Evolutionary conservation across 2,329 filamentous ascomycete genomes (phyloP), one percentile per base, ranked within the genome.

Genomic region (Exophiala spinifera): DNA sequence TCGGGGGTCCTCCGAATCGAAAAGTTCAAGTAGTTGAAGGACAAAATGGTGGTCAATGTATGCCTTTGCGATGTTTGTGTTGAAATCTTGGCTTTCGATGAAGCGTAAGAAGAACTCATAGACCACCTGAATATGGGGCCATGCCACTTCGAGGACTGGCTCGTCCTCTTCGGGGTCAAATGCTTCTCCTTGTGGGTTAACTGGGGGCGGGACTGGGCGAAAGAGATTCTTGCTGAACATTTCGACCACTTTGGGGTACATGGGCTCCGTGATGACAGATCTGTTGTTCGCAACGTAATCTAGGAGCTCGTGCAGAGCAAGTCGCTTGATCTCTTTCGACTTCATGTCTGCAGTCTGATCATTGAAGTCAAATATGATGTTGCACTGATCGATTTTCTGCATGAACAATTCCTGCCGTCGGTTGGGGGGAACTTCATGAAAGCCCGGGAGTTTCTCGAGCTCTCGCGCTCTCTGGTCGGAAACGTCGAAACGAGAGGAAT

Each of bases 181-280:
- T 1, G 94, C 94, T 72, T 99, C 94, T 57, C 94, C 94, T 74
- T 97, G 94, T 2, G 94, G 94, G 66, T 96, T 97, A 77, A 97
- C 90, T 6, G 94, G 94, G 3, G 94, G 94, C 37, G 94, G 94
- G 58, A 99, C 96, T 1, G 94, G 94, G 59, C 94, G 86, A 77
- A 99, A 99, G 43, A 99, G 76, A 70, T 99, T 99, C 81, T 97
- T 99, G 70, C 89, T 87, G 71, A 99, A 99, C 94, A 99, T 99
- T 64, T 97, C 92, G 31, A 99, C 94, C 21, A 99, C 94, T 57
- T 90, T 87, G 33, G 94, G 94, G 67, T 99, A 99, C 94, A 99
- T 99, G 52, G 91, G 90, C 71, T 99, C 94, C 2, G 91, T 96
- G 67, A 99, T 99, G 69, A 99, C 94, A 67, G 96, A 92, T 65